Conservation (phyloP, 108 stramenopile species). For the Nitzschia putrida region DNA sequence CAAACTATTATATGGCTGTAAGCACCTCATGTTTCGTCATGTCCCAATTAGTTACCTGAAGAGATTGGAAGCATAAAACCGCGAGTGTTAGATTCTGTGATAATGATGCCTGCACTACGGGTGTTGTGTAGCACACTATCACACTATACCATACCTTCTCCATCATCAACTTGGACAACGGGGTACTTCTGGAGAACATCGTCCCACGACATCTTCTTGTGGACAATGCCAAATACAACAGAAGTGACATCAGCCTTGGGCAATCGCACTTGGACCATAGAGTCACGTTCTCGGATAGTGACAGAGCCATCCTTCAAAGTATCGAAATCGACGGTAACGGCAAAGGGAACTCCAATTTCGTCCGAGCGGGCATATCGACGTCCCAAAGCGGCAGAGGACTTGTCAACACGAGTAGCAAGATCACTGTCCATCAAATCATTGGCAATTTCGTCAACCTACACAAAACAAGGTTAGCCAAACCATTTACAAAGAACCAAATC, state of each 20-base stretch:
- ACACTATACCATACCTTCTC: constrained; percentile 28
- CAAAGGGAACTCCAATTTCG: constrained; percentile 98
- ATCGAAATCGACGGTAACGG: constrained; percentile 98
- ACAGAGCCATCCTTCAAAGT: constrained; percentile 87
- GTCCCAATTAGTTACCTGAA: no score
- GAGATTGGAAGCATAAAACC: no score
- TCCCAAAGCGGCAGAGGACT: constrained; percentile 88
- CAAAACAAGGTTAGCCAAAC: constrained; percentile 1
- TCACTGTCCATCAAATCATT: constrained; percentile 82
- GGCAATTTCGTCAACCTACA: constrained; percentile 78
- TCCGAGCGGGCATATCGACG: constrained; percentile 95
- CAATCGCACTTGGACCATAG: constrained; percentile 89
- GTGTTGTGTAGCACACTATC: no score
- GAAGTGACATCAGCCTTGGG: constrained; percentile 75
- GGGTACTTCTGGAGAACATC: constrained; percentile 72
- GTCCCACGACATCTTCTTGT: constrained; percentile 76
- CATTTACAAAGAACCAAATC: neutral
- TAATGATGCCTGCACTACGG: no score
- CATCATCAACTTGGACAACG: constrained; percentile 78
- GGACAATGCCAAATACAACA: constrained; percentile 77
- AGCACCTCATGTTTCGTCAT: no score
- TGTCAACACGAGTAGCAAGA: constrained; percentile 88
- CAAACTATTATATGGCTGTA: no score
- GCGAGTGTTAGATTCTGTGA: no score
- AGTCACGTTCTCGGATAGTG: constrained; percentile 98